These are phyloP conservation scores for Aspergillus panamensis DNA, from an alignment of 495 filamentous ascomycete species.

Conservation along the genomic window DNA sequence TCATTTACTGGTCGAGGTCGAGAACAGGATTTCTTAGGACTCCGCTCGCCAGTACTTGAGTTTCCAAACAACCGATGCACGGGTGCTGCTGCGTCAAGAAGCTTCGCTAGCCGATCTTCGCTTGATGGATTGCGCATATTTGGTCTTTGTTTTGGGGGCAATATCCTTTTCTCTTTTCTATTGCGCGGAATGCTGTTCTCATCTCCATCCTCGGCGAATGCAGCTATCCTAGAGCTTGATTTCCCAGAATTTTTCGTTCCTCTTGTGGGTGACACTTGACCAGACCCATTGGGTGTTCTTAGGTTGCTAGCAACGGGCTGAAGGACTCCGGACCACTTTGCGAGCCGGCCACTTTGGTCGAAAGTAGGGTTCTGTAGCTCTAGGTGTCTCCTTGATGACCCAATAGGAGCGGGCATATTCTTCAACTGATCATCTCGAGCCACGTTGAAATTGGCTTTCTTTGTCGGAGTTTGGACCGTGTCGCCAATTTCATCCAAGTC, in stretches of 20 bases:
- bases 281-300: background rate
- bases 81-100: conserved; percentile 37
- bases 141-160: background rate
- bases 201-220: conserved; percentile 45
- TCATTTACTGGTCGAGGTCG: background rate
- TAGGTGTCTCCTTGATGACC: background rate
- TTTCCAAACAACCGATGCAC: conserved; percentile 25
- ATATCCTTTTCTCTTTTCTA: background rate
- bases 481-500: conserved; percentile 70
- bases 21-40: background rate
- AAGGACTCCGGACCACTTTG: conserved; percentile 16
- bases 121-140: conserved; percentile 6
- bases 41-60: background rate
- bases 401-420: background rate
- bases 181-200: conserved; percentile 8
- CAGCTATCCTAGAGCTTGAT: conserved; percentile 24
- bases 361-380: background rate
- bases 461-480: conserved; percentile 60
- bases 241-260: conserved; percentile 15
- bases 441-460: conserved; percentile 39
- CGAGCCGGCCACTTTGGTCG: background rate
- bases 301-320: conserved; percentile 27
- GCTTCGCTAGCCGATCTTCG: conserved; percentile 30
- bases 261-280: conserved; percentile 5
- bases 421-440: background rate